Base-by-base conservation (phyloP, 202 grass and related monocot species). In the Eragrostis tef region DNA sequence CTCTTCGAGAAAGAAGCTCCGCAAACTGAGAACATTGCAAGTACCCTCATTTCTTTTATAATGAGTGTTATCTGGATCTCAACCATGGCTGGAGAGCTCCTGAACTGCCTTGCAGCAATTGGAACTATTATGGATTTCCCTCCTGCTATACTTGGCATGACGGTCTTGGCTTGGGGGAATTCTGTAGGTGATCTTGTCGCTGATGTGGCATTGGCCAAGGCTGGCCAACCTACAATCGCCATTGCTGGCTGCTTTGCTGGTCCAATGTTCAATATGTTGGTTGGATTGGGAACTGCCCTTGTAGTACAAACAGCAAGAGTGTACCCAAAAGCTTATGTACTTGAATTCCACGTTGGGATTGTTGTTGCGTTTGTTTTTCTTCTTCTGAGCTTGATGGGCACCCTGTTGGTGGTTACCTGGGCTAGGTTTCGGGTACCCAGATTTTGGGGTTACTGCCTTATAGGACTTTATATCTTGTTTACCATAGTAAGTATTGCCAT, bases 41-140 rank as follows among this genome's bases (percentile, higher is more conserved):
- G 77, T 25, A 91, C 77, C 53, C 56, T 93, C 72, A 83, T 99
- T 68, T 93, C 93, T 19, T 99, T 95, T 25, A 49, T 90, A 62
- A 95, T 93, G 96, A 93, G 89, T 4, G 96, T 95, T 64, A 91
- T 95, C 85, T 95, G 96, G 96, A 95, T 99, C 48, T 99, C 96
- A 70, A 90, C 87, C 43, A 88, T 93, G 83, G 96, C 96, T 27
- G 96, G 93, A 75, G 96, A 99, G 83, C 92, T 99, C 71, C 72
- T 99, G 77, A 99, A 87, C 67, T 95, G 93, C 73, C 93, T 99
- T 11, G 84, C 90, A 2, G 87, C 80, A 64, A 91, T 99, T 63
- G 96, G 93, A 78, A 65, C 83, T 25, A 91, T 95, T 44, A 88
- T 95, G 89, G 57, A 99, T 80, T 75, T 95, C 13, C 81, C 93